Conservation (phyloP, 139 green algal genomes). For the Chlorella vulgaris region DNA sequence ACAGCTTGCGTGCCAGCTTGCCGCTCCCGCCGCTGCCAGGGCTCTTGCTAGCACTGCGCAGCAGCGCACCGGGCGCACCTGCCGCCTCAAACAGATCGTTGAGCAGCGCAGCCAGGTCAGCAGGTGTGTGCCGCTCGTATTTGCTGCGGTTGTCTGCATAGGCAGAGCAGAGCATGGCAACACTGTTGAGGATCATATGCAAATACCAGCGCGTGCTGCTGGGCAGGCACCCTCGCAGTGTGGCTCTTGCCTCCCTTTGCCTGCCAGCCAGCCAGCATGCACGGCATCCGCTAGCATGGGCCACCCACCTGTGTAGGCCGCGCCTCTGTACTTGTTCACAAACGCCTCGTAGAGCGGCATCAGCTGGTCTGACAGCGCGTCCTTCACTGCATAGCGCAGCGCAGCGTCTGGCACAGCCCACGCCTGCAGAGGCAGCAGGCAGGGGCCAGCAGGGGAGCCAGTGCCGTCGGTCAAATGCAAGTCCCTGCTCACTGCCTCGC, state of each 20-base stretch:
- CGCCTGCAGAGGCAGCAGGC: neutral
- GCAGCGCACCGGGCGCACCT: neutral
- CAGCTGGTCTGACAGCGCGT: constrained; percentile 46
- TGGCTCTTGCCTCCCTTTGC: too few relatives aligned
- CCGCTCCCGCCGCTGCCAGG: neutral
- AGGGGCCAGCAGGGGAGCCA: too few relatives aligned
- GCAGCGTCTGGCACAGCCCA: constrained; percentile 46
- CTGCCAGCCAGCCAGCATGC: too few relatives aligned
- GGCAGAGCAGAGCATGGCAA: too few relatives aligned
- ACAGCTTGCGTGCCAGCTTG: neutral
- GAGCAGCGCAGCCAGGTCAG: neutral
- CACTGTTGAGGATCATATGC: neutral
- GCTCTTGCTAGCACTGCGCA: neutral
- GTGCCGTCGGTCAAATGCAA: too few relatives aligned
- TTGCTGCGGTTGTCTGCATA: constrained; percentile 12
- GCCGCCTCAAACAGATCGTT: constrained; percentile 12
- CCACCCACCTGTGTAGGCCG: constrained; percentile 12
- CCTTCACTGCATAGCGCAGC: constrained; percentile 44
- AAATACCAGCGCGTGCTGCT: neutral
- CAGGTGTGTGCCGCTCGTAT: constrained; percentile 5
- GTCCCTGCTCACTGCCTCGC: too few relatives aligned
- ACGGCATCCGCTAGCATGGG: too few relatives aligned
- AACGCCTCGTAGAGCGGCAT: constrained; percentile 42
- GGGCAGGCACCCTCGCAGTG: too few relatives aligned
- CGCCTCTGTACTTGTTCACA: neutral